Evolutionary conservation across 169 alveolate species (phyloP).

Genomic region (Amoebophrya sp.): DNA sequence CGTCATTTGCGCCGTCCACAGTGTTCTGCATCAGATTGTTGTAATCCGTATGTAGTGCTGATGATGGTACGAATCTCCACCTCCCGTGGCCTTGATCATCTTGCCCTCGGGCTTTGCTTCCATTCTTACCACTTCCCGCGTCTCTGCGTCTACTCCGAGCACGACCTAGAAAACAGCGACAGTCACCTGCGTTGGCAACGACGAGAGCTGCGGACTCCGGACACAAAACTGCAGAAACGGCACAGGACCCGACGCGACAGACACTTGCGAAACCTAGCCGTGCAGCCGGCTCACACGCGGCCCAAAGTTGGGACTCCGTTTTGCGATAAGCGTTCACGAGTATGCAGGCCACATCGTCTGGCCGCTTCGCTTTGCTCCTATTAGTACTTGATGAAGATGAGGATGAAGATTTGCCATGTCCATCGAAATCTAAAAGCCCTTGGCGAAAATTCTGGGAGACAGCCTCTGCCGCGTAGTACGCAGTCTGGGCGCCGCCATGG

Average conservation of each 20-base stretch:
- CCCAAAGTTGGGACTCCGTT: not conserved
- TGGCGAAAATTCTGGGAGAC: too few relatives aligned
- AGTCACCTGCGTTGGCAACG: slow-evolving; percentile 35
- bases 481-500: slow-evolving; percentile 32
- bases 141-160: not conserved
- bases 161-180: slow-evolving; percentile 25
- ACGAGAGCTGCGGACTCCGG: not conserved
- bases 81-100: too few relatives aligned
- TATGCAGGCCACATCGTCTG: not conserved
- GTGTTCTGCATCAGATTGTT: not conserved
- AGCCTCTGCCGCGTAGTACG: slow-evolving; percentile 33
- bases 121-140: too few relatives aligned
- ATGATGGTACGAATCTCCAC: not conserved
- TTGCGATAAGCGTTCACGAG: not conserved
- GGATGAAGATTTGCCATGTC: too few relatives aligned
- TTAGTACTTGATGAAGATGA: too few relatives aligned
- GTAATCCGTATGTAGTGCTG: not conserved
- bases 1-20: too few relatives aligned
- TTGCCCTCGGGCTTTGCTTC: too few relatives aligned
- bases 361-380: too few relatives aligned
- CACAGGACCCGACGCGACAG: slow-evolving; percentile 26
- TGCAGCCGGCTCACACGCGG: not conserved
- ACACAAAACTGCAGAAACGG: slow-evolving; percentile 13
- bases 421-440: too few relatives aligned
- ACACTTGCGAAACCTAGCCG: not conserved